These are phyloP conservation scores for Trametes maxima DNA, from an alignment of 768 basidiomycete species.

Conservation along the genomic window DNA sequence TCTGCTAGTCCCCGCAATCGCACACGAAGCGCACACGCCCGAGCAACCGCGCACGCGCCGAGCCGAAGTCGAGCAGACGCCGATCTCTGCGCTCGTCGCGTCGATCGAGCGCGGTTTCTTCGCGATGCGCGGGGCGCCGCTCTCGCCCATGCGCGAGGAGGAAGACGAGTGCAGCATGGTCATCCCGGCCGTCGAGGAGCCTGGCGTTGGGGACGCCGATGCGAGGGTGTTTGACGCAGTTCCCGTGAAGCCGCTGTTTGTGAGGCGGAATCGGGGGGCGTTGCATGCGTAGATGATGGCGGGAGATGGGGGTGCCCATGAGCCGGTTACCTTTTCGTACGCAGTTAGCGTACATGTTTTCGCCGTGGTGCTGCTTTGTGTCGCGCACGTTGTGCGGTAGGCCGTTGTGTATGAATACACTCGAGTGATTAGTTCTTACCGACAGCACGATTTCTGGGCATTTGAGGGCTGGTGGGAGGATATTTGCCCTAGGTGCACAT, in stretches of 20 bases:
- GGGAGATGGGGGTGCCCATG: background rate
- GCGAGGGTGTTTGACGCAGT: constrained; percentile 15
- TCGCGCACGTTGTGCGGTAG: background rate
- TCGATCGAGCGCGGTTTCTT: constrained; percentile 70
- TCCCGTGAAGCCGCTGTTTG: constrained; percentile 8
- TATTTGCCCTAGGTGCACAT: too few species aligned
- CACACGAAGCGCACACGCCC: background rate
- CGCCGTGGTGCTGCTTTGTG: constrained; percentile 10
- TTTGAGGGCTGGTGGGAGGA: too few species aligned
- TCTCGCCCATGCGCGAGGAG: constrained; percentile 46
- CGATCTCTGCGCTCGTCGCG: constrained; percentile 59
- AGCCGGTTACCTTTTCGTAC: background rate
- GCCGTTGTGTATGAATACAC: too few species aligned
- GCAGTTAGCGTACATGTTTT: background rate
- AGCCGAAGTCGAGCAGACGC: constrained; percentile 43
- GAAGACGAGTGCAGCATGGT: constrained; percentile 16
- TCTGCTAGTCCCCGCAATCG: background rate
- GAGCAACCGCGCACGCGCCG: constrained; percentile 5
- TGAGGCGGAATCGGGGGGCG: background rate
- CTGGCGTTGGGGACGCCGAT: constrained; percentile 12
- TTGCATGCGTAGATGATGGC: background rate
- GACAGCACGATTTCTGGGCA: too few species aligned
- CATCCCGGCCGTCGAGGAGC: background rate
- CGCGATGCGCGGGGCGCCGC: constrained; percentile 62
- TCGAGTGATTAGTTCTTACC: too few species aligned